phyloP scores from a whole-genome alignment of 768 basidiomycete genomes.

The Nidula microcarpa region DNA sequence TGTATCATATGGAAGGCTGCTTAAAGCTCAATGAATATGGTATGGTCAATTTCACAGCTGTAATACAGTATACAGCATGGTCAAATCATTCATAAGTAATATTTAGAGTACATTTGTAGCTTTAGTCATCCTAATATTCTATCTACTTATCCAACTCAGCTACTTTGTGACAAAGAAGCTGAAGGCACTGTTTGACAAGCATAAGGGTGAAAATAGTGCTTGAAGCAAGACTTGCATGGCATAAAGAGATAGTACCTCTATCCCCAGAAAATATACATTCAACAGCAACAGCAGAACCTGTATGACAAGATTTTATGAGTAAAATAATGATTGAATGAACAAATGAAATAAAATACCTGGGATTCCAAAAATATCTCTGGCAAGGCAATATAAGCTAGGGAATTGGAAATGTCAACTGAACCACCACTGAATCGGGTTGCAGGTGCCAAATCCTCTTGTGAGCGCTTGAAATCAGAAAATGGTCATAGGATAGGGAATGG shows the following conservation, averaged over 20 bases:
- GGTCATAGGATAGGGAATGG: too few species aligned
- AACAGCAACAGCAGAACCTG: not conserved
- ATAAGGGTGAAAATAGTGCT: not conserved
- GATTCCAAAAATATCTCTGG: not conserved
- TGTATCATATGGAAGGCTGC: too few species aligned
- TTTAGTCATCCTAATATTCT: not conserved
- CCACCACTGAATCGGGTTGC: not conserved
- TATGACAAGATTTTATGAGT: not conserved
- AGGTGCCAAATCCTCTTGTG: too few species aligned
- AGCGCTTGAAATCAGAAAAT: too few species aligned
- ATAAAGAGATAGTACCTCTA: not conserved
- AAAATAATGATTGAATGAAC: not conserved
- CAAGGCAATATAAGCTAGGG: not conserved
- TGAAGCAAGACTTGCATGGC: not conserved
- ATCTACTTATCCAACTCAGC: not conserved
- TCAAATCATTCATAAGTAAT: not conserved
- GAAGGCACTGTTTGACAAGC: not conserved
- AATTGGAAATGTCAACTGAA: not conserved
- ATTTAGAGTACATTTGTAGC: not conserved
- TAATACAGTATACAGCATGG: not conserved
- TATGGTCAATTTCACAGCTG: too few species aligned
- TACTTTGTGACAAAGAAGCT: not conserved
- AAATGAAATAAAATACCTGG: not conserved
- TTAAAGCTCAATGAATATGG: too few species aligned
- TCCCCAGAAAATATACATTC: not conserved